Conservation (phyloP, 306 rosid species). For the Fragaria ananassa region DNA sequence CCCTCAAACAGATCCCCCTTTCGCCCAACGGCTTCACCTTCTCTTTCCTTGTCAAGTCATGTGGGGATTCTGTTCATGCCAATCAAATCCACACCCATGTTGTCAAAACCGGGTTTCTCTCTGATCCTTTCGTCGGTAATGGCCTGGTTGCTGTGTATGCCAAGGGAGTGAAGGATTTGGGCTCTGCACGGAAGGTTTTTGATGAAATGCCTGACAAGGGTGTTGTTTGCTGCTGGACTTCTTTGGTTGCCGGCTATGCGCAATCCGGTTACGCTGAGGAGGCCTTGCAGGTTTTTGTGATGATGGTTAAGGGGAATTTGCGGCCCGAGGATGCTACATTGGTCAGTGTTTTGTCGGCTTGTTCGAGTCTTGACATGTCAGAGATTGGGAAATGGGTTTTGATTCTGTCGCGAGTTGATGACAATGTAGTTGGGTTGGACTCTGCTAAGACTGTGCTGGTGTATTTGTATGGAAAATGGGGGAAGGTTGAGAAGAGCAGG, state of each 20-base stretch:
- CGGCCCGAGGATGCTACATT: constrained; percentile 46
- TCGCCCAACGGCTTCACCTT: constrained; percentile 55
- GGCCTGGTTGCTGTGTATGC: constrained; percentile 45
- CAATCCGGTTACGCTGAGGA: constrained; percentile 38
- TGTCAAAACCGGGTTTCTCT: constrained; percentile 37
- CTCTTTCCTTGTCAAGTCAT: constrained; percentile 54
- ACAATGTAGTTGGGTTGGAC: constrained; percentile 19
- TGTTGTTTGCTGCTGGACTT: constrained; percentile 44
- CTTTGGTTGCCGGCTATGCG: constrained; percentile 49
- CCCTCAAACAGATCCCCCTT: constrained; percentile 32
- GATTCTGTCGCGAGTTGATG: constrained; percentile 20
- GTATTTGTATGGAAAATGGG: constrained; percentile 53
- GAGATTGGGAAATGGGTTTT: constrained; percentile 48
- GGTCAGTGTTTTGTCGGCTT: constrained; percentile 56
- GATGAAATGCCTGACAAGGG: constrained; percentile 55
- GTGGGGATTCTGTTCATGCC: constrained; percentile 28
- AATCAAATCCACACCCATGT: constrained; percentile 47
- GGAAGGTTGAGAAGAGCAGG: constrained; percentile 42
- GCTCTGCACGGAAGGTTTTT: constrained; percentile 44
- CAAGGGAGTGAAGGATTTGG: constrained; percentile 32
- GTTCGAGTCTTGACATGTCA: constrained; percentile 46
- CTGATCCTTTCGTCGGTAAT: constrained; percentile 36
- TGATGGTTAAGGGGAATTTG: constrained; percentile 41
- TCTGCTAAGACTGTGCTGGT: constrained; percentile 37
- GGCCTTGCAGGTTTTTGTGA: constrained; percentile 38